These are phyloP conservation scores for Pezicula radicicola DNA, from an alignment of 2,329 filamentous ascomycete genomes.

Conservation along the genomic window DNA sequence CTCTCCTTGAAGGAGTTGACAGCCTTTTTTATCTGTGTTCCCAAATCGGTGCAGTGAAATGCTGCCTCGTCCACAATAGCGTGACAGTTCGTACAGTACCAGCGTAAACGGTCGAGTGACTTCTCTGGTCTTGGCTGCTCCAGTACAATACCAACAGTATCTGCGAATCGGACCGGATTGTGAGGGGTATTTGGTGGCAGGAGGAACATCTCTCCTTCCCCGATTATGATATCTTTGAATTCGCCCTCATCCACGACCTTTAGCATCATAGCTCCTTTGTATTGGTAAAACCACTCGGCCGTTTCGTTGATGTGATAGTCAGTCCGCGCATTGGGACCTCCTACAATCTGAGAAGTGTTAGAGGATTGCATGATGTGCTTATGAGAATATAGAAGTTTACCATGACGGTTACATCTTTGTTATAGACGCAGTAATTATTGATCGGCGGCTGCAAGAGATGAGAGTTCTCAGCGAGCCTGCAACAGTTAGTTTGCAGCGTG, in stretches of 20 bases:
- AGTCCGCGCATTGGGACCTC: conserved; percentile 90
- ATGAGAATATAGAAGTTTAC: conserved; percentile 33
- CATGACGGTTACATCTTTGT: conserved; percentile 80
- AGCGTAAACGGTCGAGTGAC: conserved; percentile 76
- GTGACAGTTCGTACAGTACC: conserved; percentile 78
- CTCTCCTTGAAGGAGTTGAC: conserved; percentile 78
- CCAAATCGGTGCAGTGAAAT: conserved; percentile 87
- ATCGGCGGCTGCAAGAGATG: conserved; percentile 83
- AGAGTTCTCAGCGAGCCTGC: conserved; percentile 87
- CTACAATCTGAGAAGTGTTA: conserved; percentile 62
- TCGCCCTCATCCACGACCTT: conserved; percentile 74
- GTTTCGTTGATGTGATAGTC: conserved; percentile 99
- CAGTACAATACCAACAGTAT: conserved; percentile 91
- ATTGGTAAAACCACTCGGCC: conserved; percentile 97
- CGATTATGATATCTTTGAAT: conserved; percentile 85
- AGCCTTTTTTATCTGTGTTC: conserved; percentile 90
- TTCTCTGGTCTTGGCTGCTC: conserved; percentile 75
- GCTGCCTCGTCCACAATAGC: conserved; percentile 78
- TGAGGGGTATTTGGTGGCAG: conserved; percentile 94
- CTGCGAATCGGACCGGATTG: conserved; percentile 88
- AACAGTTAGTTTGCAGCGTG: neutral
- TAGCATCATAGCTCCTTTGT: conserved; percentile 89
- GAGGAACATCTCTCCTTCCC: conserved; percentile 91
- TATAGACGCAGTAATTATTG: conserved; percentile 97
- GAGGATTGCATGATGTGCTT: neutral